These are phyloP conservation scores for Exophiala lecanii-corni DNA, from an alignment of 2,329 filamentous ascomycete species.

Conservation along the genomic window DNA sequence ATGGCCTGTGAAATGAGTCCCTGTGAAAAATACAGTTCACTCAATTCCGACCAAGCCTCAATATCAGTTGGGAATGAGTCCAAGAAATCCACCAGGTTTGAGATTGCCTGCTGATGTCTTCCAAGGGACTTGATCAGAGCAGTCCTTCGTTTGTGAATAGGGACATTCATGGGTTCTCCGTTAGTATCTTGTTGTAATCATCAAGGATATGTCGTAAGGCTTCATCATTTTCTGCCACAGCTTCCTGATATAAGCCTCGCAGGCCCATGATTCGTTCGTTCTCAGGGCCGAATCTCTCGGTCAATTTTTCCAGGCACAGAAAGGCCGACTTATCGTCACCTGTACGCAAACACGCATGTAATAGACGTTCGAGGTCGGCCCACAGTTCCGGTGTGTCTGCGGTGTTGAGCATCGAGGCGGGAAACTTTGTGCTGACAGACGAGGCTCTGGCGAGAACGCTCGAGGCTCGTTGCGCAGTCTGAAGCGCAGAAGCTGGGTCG, in stretches of 20 bases:
- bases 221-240: constrained; percentile 62
- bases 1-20: constrained; percentile 78
- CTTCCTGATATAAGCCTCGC: constrained; percentile 78
- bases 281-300: constrained; percentile 70
- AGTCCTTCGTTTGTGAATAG: constrained; percentile 77
- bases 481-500: constrained; percentile 45
- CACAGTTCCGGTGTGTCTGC: constrained; percentile 75
- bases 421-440: constrained; percentile 45
- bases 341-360: constrained; percentile 77
- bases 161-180: constrained; percentile 74
- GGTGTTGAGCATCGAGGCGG: constrained; percentile 47
- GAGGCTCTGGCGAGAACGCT: constrained; percentile 46
- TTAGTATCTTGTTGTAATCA: constrained; percentile 72
- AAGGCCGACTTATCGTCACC: constrained; percentile 76
- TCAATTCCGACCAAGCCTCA: constrained; percentile 88
- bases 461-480: constrained; percentile 40
- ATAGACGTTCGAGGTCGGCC: constrained; percentile 79
- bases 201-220: constrained; percentile 66
- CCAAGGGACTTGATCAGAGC: constrained; percentile 73
- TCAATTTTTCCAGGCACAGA: constrained; percentile 68
- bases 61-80: constrained; percentile 83
- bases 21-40: constrained; percentile 77
- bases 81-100: constrained; percentile 68
- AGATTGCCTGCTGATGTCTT: constrained; percentile 66
- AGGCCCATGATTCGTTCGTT: constrained; percentile 87